Conservation (phyloP, 2,329 filamentous ascomycete species). For the Hymenoscyphus fructigenus region DNA sequence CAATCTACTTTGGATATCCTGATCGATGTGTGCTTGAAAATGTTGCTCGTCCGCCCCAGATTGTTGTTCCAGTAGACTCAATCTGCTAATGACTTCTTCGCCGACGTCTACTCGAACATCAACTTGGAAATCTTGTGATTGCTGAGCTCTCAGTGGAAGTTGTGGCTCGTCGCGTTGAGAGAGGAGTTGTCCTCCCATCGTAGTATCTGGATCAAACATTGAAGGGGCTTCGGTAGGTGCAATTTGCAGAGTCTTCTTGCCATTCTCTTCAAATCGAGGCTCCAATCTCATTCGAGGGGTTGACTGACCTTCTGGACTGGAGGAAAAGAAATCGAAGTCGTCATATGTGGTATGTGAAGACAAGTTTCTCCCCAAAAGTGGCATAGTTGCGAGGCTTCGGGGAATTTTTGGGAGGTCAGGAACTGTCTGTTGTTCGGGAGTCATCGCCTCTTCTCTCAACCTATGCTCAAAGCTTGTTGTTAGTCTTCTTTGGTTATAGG, state of each 20-base stretch:
- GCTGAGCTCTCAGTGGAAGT: slow-evolving; percentile 3
- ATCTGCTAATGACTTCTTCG: not conserved
- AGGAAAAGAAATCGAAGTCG: slow-evolving; percentile 29
- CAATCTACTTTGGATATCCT: no score
- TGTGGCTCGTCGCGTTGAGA: slow-evolving; percentile 17
- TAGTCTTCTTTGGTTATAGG: slow-evolving; percentile 12
- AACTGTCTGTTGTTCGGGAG: not conserved
- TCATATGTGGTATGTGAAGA: slow-evolving; percentile 7
- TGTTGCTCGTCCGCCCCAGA: no score
- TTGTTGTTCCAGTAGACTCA: no score
- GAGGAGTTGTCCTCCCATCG: no score
- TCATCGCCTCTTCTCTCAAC: not conserved
- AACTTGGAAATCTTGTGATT: slow-evolving; percentile 4
- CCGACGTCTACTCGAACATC: not conserved
- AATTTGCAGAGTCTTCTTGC: slow-evolving; percentile 19
- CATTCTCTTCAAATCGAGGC: slow-evolving; percentile 23
- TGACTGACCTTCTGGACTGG: slow-evolving; percentile 32
- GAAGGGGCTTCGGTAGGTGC: slow-evolving; percentile 24
- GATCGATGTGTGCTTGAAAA: no score
- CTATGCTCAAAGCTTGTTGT: slow-evolving; percentile 20
- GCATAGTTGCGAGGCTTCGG: slow-evolving; percentile 9
- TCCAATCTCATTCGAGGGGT: slow-evolving; percentile 31
- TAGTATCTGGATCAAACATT: slow-evolving; percentile 21
- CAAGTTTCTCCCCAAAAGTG: slow-evolving; percentile 1
- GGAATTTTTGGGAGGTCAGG: slow-evolving; percentile 16